A percentile compares a stretch with the other conserved stretches of the same genome.
These are phyloP conservation scores for Vigna hirtella DNA, from an alignment of 306 rosid genomes.

Conservation along the genomic window DNA sequence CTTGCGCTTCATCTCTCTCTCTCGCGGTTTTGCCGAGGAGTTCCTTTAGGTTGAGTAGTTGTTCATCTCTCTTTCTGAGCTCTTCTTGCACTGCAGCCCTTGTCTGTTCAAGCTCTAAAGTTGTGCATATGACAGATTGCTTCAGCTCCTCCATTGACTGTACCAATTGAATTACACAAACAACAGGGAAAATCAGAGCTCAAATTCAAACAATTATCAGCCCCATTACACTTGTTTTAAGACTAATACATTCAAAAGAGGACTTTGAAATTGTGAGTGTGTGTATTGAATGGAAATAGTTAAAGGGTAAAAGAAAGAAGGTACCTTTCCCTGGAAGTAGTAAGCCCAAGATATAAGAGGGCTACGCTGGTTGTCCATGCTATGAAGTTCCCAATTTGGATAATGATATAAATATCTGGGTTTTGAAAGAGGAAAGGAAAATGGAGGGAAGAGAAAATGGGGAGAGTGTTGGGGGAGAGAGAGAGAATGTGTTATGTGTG, in stretches of 20 bases:
- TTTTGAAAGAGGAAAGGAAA: conserved; percentile 30
- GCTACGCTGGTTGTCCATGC: conserved; percentile 74
- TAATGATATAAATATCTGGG: neutral
- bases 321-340: conserved; percentile 80
- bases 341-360: conserved; percentile 70
- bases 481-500: conserved; percentile 38
- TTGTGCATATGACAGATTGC: conserved; percentile 66
- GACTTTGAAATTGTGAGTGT: neutral
- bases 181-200: conserved; percentile 21
- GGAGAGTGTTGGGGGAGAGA: neutral
- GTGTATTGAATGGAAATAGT: neutral
- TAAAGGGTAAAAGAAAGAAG: conserved; percentile 18
- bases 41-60: conserved; percentile 66
- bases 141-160: conserved; percentile 88
- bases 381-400: neutral
- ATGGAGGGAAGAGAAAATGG: neutral
- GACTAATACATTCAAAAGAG: conserved; percentile 12
- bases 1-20: conserved; percentile 90
- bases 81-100: conserved; percentile 74
- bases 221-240: conserved; percentile 33
- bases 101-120: conserved; percentile 88
- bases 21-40: conserved; percentile 66
- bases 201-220: conserved; percentile 33
- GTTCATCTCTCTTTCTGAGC: conserved; percentile 86
- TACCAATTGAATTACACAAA: conserved; percentile 20